Base-by-base conservation (phyloP, 2,329 filamentous ascomycete species). In the Amylocarpus encephaloides region DNA sequence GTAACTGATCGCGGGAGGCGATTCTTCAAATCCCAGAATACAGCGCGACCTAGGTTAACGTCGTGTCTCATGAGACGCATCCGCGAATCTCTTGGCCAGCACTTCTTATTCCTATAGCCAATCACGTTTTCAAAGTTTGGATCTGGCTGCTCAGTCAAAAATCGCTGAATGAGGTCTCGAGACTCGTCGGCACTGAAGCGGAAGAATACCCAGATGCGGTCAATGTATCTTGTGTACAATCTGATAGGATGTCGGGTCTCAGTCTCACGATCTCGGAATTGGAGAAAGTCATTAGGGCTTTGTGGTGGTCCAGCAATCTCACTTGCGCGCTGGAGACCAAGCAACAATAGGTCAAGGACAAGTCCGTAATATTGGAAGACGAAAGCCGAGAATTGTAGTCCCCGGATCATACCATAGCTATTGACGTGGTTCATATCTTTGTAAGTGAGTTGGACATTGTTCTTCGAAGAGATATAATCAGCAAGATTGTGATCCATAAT, bases 361-460 rank as follows among this genome's bases (percentile, higher is more conserved):
- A 98, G 76, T 42, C 94, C 93, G 62, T 98, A 98, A 76, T 91
- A 98, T 67, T 98, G 93, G 78, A 98, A 98, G 18, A 98, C 93
- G 56, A 98, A 98, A 0, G 89, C 93, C 1, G 93, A 96, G 71
- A 98, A 98, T 60, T 98, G 94, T 13, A 98, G 78, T 60, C 94
- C 93, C 63, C 93, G 89, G 63, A 98, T 96, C 86, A 98, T 87
- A 60, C 93, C 93, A 66, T 97, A 98, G 66, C 89, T 94, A 71
- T 98, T 98, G 66, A 94, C 93, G 65, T 98, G 93, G 66, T 96
- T 97, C 93, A 98, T 98, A 63, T 98, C 93, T 74, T 98, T 98
- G 76, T 98, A 98, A 55, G 94, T 96, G 56, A 98, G 79, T 67
- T 96, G 92, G 11, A 98, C 93, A 65, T 98, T 98, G 76, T 98